These are phyloP conservation scores for Penium margaritaceum DNA, from an alignment of 139 green algal species.

Conservation along the genomic window DNA sequence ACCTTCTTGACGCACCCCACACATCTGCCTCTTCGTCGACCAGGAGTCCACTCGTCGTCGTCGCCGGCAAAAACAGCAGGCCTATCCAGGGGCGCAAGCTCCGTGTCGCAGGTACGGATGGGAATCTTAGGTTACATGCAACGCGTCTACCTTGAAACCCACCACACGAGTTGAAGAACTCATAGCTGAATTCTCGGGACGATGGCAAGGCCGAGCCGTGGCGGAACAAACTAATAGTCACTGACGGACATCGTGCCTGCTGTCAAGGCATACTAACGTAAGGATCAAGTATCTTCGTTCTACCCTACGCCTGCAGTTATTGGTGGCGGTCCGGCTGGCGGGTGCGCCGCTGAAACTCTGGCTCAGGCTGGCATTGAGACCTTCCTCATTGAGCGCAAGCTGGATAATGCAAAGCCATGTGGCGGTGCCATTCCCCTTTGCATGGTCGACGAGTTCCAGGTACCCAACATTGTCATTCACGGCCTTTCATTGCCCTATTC, in stretches of 20 bases:
- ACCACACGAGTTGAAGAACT: too few species aligned
- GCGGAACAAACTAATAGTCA: too few species aligned
- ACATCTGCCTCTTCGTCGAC: too few species aligned
- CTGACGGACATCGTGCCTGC: background rate
- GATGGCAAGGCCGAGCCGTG: too few species aligned
- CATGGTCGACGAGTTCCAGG: conserved; percentile 97
- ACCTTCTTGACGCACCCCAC: too few species aligned
- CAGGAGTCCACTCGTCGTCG: too few species aligned
- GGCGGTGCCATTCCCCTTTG: conserved; percentile 81
- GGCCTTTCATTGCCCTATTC: too few species aligned
- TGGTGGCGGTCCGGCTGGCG: conserved; percentile 84
- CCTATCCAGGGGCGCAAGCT: conserved; percentile 37
- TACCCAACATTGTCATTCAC: too few species aligned
- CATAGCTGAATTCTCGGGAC: too few species aligned
- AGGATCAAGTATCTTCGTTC: background rate
- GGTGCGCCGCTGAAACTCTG: conserved; percentile 89
- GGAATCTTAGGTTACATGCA: too few species aligned
- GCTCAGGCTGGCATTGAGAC: conserved; percentile 87
- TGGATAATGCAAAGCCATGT: conserved; percentile 94
- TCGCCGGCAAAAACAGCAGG: conserved; percentile 38
- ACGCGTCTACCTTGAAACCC: too few species aligned
- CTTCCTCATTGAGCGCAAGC: conserved; percentile 92
- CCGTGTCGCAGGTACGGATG: conserved; percentile 36
- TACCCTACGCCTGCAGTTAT: conserved; percentile 65
- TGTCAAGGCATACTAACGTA: background rate